Conservation (phyloP, 768 basidiomycete genomes). For the Leucosporidium creatinivorum region DNA sequence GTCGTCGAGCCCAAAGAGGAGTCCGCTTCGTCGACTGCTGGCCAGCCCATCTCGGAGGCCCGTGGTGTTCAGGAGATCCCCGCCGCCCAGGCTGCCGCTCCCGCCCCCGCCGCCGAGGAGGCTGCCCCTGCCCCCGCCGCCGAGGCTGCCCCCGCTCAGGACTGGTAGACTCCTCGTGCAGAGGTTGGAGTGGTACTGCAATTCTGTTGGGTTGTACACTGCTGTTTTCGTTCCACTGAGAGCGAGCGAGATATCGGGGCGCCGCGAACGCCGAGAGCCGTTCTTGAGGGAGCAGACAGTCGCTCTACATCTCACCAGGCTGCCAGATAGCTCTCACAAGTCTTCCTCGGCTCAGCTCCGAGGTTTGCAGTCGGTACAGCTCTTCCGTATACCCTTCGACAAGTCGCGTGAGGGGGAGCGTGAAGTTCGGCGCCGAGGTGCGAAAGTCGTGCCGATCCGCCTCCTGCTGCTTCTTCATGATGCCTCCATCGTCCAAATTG, state of each 20-base stretch:
- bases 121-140: conserved; percentile 8
- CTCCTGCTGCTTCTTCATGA: too few species aligned
- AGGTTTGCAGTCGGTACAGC: too few species aligned
- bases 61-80: conserved; percentile 14
- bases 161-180: not conserved
- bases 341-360: too few species aligned
- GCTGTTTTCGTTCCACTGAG: not conserved
- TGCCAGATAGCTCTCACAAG: too few species aligned
- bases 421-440: too few species aligned
- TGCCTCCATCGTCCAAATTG: too few species aligned
- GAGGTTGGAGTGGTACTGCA: conserved; percentile 1
- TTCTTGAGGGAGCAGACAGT: too few species aligned
- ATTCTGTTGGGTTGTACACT: not conserved
- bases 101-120: conserved; percentile 15
- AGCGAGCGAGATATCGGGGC: not conserved
- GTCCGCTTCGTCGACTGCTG: conserved; percentile 29
- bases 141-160: conserved; percentile 5
- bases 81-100: conserved; percentile 13
- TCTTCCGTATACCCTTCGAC: too few species aligned
- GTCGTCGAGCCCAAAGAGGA: conserved; percentile 40
- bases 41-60: conserved; percentile 25
- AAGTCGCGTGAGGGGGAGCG: too few species aligned
- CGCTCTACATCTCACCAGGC: too few species aligned
- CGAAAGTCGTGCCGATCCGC: too few species aligned
- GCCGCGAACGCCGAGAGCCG: too few species aligned